Base-by-base conservation (phyloP, 2,329 filamentous ascomycete species). In the Leptographium radiaticola region DNA sequence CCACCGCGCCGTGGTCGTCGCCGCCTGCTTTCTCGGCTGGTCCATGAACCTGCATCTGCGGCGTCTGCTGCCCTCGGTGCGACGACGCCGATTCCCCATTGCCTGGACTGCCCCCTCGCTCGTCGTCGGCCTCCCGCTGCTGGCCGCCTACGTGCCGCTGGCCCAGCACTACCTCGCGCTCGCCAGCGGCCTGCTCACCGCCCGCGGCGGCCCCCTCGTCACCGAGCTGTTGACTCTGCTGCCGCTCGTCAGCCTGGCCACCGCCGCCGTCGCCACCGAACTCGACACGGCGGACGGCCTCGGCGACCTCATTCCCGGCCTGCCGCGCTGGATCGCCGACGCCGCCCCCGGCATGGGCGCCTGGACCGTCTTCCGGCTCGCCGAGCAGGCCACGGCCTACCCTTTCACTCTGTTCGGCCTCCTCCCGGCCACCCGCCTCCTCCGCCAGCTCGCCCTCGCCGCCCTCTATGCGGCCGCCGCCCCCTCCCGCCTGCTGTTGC, bases 181-280 rank as follows among this genome's bases (percentile, higher is more conserved):
- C 53, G 72, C 78, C 64, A 94, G 87, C 67, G 74, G 72, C 6
- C 61, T 68, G 10, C 69, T 95, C 20, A 87, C 87, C 0, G 81
- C 83, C 16, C 71, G 76, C 9, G 79, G 79, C 63, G 93, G 91
- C 0, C 90, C 93, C 1, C 63, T 89, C 8, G 65, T 88, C 53
- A 90, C 85, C 0, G 89, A 95, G 65, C 65, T 73, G 1, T 63
- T 89, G 36, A 90, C 87, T 1, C 80, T 89, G 62, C 81, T 86
- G 53, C 86, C 86, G 1, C 65, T 89, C 33, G 68, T 85, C 12
- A 65, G 77, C n/a, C 62, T 87, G n/a, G 79, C 82, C 3, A 74
- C 82, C 6, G 77, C 81, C 33, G 77, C 76, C 55, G 79, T 82
- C 5, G 83, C 83, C 1, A 79, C 82, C 51, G 68, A 81, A 42